These are phyloP conservation scores for Solanum habrochaites DNA, from an alignment of 257 asterid genomes.

Conservation along the genomic window DNA sequence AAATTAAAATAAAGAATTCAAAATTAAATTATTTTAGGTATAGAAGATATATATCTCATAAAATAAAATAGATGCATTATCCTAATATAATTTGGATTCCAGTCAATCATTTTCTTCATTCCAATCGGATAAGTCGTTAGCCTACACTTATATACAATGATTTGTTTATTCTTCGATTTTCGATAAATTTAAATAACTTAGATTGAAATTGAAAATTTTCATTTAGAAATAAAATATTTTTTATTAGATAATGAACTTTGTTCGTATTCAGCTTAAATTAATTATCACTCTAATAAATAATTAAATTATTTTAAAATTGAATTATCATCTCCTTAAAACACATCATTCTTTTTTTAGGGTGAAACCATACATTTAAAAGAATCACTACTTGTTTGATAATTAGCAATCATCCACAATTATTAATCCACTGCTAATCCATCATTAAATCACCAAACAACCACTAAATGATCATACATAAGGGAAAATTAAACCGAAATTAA, in stretches of 20 bases:
- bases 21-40: not conserved
- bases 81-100: not conserved
- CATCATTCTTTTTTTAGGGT: not conserved
- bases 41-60: not conserved
- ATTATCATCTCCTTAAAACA: not conserved
- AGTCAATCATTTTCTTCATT: not conserved
- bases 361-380: not conserved
- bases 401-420: not conserved
- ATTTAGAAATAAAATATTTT: too few species aligned
- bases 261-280: too few species aligned
- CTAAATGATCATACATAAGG: not conserved
- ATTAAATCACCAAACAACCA: not conserved
- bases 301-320: not conserved
- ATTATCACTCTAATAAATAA: too few species aligned
- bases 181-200: not conserved
- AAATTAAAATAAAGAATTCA: not conserved
- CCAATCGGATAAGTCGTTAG: not conserved
- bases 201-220: not conserved
- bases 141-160: not conserved
- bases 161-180: not conserved
- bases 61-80: not conserved
- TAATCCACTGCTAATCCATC: not conserved
- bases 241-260: rapidly evolving
- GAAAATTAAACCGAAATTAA: not conserved
- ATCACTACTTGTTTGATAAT: not conserved